Conservation (phyloP, 192 early-diverging fungal genomes). For the Umbelopsis ramanniana region DNA sequence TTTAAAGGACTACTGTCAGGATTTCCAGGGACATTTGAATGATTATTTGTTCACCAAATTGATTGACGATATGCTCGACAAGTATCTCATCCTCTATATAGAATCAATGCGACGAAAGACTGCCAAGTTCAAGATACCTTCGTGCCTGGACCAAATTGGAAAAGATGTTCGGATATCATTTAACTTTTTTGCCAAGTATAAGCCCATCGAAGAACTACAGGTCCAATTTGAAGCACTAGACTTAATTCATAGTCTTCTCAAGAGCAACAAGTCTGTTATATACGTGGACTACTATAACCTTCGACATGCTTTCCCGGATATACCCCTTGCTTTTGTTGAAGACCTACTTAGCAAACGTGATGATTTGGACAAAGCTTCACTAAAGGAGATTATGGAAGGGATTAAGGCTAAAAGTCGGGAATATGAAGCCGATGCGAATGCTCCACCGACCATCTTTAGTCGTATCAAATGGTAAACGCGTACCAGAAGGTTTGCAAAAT, state of each 20-base stretch:
- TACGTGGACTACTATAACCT: conserved; percentile 92
- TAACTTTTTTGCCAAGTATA: conserved; percentile 82
- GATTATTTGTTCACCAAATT: conserved; percentile 89
- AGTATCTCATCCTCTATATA: conserved; percentile 82
- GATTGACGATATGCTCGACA: conserved; percentile 84
- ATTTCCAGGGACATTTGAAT: conserved; percentile 86
- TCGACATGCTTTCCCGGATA: conserved; percentile 89
- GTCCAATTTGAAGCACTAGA: conserved; percentile 84
- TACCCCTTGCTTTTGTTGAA: conserved; percentile 92
- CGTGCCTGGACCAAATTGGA: conserved; percentile 70
- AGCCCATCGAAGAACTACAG: conserved; percentile 70
- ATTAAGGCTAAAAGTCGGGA: conserved; percentile 71
- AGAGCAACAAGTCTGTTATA: conserved; percentile 79
- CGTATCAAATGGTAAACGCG: conserved; percentile 52
- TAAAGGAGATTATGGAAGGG: conserved; percentile 89
- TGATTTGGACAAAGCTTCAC: conserved; percentile 84
- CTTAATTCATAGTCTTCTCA: conserved; percentile 79
- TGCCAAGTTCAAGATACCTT: conserved; percentile 73
- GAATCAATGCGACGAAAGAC: conserved; percentile 84
- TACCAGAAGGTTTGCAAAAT: too few species aligned
- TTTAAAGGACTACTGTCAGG: conserved; percentile 92
- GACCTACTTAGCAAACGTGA: conserved; percentile 86
- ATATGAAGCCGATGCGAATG: conserved; percentile 50
- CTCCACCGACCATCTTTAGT: conserved; percentile 61
- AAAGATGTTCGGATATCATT: conserved; percentile 73